Base-by-base conservation (phyloP, 2,329 filamentous ascomycete genomes). In the Drechslera avenae region DNA sequence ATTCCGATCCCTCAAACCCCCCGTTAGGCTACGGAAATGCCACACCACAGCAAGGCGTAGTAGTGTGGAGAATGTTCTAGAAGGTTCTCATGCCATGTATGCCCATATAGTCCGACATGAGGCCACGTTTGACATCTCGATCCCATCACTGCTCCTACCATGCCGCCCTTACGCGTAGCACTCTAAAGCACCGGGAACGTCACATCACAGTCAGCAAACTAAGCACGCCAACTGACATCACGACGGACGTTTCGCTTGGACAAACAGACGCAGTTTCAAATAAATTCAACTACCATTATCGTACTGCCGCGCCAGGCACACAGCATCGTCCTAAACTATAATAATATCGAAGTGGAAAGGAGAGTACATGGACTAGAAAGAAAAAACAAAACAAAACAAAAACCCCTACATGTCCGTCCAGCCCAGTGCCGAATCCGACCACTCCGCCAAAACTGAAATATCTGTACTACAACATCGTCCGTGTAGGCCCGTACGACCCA, bases 211-310 rank as follows among this genome's bases (percentile, higher is more conserved):
- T 28, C 26, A 28, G 3, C 26, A 13, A 28, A 5, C 10, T n/a
- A n/a, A n/a, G 9, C 9, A 28, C 26, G 10, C 4, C 26, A 28
- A 28, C 26, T 28, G 26, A 28, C 26, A 28, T 28, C 26, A 28
- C 26, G 26, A 28, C 26, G 21, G 21, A 28, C 26, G 10, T 45
- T 10, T 37, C 34, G 21, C 13, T 26, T 23, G 14, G 16, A 45
- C 26, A 31, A n/a, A 7, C 5, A 34, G 10, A 46, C 19, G 32
- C 17, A 32, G 34, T 18, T 39, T 46, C 23, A 44, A 32, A 17
- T 30, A 34, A 34, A 48, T 39, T 52, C 50, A 32, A 39, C 50
- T 39, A 47, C 50, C 44, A 52, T 48, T 52, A 48, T 35, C 40
- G 50, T 48, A 52, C 44, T 42, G 34, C 12, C 7, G 35, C 46